These are phyloP conservation scores for Peronosclerospora sorghi DNA, from an alignment of 352 stramenopile species.

Conservation along the genomic window DNA sequence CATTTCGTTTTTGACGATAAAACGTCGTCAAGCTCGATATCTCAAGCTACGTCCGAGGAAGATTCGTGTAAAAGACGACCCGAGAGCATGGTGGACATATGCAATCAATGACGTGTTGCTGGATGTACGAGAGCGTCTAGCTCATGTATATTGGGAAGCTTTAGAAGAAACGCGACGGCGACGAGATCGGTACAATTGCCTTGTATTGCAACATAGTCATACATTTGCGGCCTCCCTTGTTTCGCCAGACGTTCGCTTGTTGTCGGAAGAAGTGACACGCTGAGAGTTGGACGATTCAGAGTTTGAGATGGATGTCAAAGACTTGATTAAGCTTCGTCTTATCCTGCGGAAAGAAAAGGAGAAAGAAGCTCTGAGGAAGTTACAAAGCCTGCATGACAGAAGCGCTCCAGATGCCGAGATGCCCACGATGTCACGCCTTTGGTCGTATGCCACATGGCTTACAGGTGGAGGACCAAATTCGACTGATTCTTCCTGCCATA, in stretches of 20 bases:
- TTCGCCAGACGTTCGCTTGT: slow-evolving; percentile 21
- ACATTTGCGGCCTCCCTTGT: slow-evolving; percentile 28
- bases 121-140: slow-evolving; percentile 60
- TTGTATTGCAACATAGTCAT: slow-evolving; percentile 16
- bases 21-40: slow-evolving; percentile 51
- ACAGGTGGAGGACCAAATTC: slow-evolving; percentile 9
- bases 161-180: slow-evolving; percentile 24
- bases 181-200: slow-evolving; percentile 58
- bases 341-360: slow-evolving; percentile 34
- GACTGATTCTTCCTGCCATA: slow-evolving; percentile 5
- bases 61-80: slow-evolving; percentile 33
- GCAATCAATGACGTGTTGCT: slow-evolving; percentile 60
- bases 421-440: slow-evolving; percentile 41
- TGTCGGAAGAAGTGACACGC: slow-evolving; percentile 39
- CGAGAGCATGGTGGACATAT: slow-evolving; percentile 62
- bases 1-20: slow-evolving; percentile 56
- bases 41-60: slow-evolving; percentile 38
- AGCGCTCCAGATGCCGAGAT: slow-evolving; percentile 8
- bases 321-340: slow-evolving; percentile 51
- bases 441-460: slow-evolving; percentile 72
- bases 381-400: slow-evolving; percentile 17
- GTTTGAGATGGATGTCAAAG: slow-evolving; percentile 51
- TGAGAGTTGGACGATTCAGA: slow-evolving; percentile 62
- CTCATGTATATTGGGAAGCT: slow-evolving; percentile 55
- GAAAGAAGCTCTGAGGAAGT: slow-evolving; percentile 19